phyloP scores from a whole-genome alignment of 192 early-diverging fungal genomes.

The Coemansia sp. region DNA sequence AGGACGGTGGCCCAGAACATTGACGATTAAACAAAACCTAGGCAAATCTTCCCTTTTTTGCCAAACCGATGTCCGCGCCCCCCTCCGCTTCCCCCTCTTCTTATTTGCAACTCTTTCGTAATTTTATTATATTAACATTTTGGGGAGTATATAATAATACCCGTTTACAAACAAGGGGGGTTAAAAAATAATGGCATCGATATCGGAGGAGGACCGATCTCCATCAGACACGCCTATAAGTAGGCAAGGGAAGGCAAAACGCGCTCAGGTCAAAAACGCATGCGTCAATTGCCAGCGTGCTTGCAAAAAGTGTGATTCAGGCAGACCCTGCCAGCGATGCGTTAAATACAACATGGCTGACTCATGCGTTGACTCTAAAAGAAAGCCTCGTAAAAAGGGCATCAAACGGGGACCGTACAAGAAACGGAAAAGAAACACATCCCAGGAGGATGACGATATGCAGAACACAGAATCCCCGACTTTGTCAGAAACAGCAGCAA shows the following conservation, averaged over 20 bases:
- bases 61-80: background rate
- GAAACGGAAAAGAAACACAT: constrained; percentile 38
- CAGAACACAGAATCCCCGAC: background rate
- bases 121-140: constrained; percentile 2
- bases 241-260: constrained; percentile 45
- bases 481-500: background rate
- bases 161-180: background rate
- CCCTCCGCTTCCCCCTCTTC: background rate
- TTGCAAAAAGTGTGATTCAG: constrained; percentile 92
- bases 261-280: constrained; percentile 89
- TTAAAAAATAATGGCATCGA: background rate
- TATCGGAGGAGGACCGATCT: constrained; percentile 3
- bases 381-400: constrained; percentile 85
- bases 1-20: background rate
- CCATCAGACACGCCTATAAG: background rate
- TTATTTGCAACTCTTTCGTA: background rate
- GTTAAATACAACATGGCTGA: constrained; percentile 74
- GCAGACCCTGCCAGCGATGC: constrained; percentile 85
- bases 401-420: constrained; percentile 87
- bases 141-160: constrained; percentile 4
- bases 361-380: constrained; percentile 74
- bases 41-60: constrained; percentile 1
- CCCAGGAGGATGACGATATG: background rate
- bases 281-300: constrained; percentile 88
- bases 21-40: background rate